Conservation (phyloP, 129 eudicot species). For the Cynara cardunculus region DNA sequence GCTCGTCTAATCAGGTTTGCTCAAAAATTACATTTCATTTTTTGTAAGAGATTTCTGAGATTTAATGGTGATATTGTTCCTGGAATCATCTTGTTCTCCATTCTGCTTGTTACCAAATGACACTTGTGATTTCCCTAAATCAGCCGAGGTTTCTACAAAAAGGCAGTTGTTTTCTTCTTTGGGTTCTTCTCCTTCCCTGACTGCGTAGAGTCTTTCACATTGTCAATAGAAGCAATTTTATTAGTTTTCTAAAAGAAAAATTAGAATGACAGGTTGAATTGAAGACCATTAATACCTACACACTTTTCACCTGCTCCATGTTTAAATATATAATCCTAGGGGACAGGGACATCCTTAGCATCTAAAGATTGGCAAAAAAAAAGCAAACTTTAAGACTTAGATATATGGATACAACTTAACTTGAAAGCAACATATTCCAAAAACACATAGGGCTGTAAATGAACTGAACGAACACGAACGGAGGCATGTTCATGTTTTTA, state of each 20-base stretch:
- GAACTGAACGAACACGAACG: too few species aligned
- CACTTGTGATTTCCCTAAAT: too few species aligned
- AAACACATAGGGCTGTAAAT: too few species aligned
- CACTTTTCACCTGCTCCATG: constrained; percentile 23
- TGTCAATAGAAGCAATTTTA: constrained; percentile 17
- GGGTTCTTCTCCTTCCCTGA: constrained; percentile 24
- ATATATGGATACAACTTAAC: constrained; percentile 14
- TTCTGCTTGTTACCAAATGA: constrained; percentile 14
- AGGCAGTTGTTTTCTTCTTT: constrained; percentile 32
- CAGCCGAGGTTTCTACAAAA: too few species aligned
- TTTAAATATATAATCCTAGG: constrained; percentile 10
- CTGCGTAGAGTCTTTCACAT: constrained; percentile 13
- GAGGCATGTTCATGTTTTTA: too few species aligned
- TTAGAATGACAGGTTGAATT: too few species aligned
- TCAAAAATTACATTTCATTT: too few species aligned
- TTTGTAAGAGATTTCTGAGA: constrained; percentile 24
- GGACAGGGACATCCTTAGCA: constrained; percentile 29
- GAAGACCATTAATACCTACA: too few species aligned
- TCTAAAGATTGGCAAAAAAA: constrained; percentile 21
- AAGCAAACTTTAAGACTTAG: constrained; percentile 29
- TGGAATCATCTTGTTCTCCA: background rate
- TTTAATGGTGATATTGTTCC: constrained; percentile 3
- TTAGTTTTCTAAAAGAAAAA: too few species aligned
- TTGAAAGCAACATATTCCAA: constrained; percentile 16
- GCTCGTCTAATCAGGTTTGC: too few species aligned